Percentiles rank a stretch among this genome's conserved stretches.
Evolutionary conservation across 768 basidiomycete genomes (phyloP).

Genomic region (Mycena sanguinolenta): DNA sequence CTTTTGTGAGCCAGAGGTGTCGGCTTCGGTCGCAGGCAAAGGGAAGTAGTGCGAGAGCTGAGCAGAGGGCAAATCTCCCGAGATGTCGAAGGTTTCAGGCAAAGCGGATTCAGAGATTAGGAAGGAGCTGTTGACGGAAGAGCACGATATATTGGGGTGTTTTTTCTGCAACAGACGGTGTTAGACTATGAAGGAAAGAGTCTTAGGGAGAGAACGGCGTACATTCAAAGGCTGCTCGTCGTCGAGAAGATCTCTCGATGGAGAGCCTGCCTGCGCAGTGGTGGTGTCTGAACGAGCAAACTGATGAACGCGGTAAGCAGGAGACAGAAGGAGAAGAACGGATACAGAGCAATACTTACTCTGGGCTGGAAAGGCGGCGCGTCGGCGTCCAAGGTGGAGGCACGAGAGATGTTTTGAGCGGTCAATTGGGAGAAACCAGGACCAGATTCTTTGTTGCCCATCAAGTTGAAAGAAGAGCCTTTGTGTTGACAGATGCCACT

Average conservation of each 20-base stretch:
- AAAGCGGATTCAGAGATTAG: slow-evolving; percentile 44
- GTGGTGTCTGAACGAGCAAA: slow-evolving; percentile 35
- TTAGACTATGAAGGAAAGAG: too few relatives aligned
- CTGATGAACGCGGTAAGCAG: slow-evolving; percentile 21
- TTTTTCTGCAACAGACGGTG: not conserved
- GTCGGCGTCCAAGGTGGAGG: slow-evolving; percentile 2
- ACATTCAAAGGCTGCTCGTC: slow-evolving; percentile 7
- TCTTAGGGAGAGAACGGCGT: not conserved
- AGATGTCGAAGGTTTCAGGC: slow-evolving; percentile 44
- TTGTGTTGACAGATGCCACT: too few relatives aligned
- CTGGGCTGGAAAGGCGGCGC: slow-evolving; percentile 31
- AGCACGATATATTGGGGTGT: slow-evolving; percentile 9
- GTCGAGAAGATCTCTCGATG: slow-evolving; percentile 9
- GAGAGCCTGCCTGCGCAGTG: slow-evolving; percentile 33
- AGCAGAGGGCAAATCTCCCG: slow-evolving; percentile 30
- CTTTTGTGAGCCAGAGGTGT: slow-evolving; percentile 10
- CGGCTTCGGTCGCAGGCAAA: slow-evolving; percentile 27
- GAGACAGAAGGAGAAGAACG: not conserved
- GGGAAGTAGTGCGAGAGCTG: slow-evolving; percentile 37
- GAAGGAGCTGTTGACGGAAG: slow-evolving; percentile 41
- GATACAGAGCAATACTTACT: slow-evolving; percentile 3
- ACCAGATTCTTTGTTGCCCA: slow-evolving; percentile 34
- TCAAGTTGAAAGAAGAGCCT: not conserved
- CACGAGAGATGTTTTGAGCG: slow-evolving; percentile 4
- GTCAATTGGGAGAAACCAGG: not conserved